These are phyloP conservation scores for Rhizophagus clarus DNA, from an alignment of 192 early-diverging fungal genomes.

Conservation along the genomic window DNA sequence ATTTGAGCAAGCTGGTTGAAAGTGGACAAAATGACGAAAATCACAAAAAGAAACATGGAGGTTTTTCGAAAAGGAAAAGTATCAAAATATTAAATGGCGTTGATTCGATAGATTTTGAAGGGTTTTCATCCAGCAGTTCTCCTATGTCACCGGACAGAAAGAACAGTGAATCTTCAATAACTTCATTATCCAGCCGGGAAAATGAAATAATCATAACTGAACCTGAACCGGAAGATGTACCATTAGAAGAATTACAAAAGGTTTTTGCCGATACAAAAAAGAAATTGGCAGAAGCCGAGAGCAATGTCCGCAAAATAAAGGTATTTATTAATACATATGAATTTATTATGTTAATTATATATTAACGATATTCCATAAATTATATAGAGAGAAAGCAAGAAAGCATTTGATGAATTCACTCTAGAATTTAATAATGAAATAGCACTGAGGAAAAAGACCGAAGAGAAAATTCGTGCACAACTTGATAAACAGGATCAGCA, in stretches of 20 bases:
- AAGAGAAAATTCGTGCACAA: constrained; percentile 37
- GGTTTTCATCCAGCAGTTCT: not conserved
- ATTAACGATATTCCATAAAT: constrained; percentile 1
- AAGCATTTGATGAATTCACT: constrained; percentile 40
- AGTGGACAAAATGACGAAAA: not conserved
- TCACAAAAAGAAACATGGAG: not conserved
- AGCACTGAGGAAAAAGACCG: constrained; percentile 28
- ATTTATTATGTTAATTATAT: not conserved
- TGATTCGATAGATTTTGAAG: not conserved
- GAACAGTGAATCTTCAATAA: constrained; percentile 17
- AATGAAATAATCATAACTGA: constrained; percentile 13
- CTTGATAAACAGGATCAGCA: constrained; percentile 22
- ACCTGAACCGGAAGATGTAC: constrained; percentile 12
- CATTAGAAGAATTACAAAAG: constrained; percentile 26
- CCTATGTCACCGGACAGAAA: constrained; percentile 10
- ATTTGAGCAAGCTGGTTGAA: not conserved
- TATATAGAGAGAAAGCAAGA: constrained; percentile 39
- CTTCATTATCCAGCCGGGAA: constrained; percentile 11
- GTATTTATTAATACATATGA: constrained; percentile 20
- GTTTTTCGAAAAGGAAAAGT: not conserved
- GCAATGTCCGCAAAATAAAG: constrained; percentile 42
- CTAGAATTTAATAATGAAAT: constrained; percentile 43
- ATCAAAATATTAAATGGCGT: constrained; percentile 2
- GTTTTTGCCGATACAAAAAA: constrained; percentile 35
- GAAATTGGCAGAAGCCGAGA: constrained; percentile 33